Base-by-base conservation (phyloP, 306 rosid genomes). In the Cucumis hystrix region DNA sequence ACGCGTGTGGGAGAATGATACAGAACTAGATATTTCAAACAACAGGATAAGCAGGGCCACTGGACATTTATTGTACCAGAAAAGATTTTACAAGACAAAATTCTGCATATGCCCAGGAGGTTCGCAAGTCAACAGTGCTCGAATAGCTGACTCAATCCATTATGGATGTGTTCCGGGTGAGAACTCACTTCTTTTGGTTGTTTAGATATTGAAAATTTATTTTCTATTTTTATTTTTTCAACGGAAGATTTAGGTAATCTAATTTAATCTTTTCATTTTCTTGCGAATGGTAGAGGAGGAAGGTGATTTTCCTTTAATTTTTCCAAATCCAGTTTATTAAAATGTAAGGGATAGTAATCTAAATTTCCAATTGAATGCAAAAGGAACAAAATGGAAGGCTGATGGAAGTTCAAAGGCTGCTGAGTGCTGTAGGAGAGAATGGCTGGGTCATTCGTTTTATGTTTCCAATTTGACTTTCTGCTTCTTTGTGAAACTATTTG, bases 91-190 rank as follows among this genome's bases (percentile, higher is more conserved):
- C 82, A 85, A 77, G 63, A 95, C 88, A 49, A 95, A 91, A 81
- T 92, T 89, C 81, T 95, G 98, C 83, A 91, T 95, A 78, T 95
- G 99, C 85, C 99, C 99, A 58, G 97, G 99, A 55, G 99, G 99
- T 77, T 95, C 99, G 45, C 97, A 95, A 84, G 99, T 95, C 75
- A 95, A 95, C 77, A 95, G 99, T 83, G 97, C 99, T 76, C 98
- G 99, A 49, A 89, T 91, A 79, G 80, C 93, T 40, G 99, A 95
- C 79, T 89, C 97, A 79, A 95, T 95, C 80, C 99, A 95, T 85
- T 95, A 89, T 82, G 99, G 99, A 82, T 95, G 99, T 86, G 87
- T 91, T 62, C 99, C 99, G 28, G 99, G 99, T 95, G 78, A 83
- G 89, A 79, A 25, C 49, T 70, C 20, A 13, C 40, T 70, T 45